Conservation (phyloP, 2,329 filamentous ascomycete genomes). For the Colletotrichum salicis region DNA sequence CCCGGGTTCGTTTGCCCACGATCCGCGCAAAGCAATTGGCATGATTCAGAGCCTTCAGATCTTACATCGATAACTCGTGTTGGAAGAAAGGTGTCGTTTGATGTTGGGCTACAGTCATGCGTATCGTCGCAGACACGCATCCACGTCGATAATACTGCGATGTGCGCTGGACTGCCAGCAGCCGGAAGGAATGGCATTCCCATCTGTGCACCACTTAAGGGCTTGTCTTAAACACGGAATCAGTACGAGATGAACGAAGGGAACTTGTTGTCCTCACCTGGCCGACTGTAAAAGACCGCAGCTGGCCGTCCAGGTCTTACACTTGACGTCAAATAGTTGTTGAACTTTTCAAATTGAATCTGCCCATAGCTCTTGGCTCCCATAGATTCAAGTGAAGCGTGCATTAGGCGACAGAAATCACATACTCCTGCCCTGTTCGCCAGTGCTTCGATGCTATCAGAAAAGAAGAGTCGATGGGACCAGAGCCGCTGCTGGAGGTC, state of each 20-base stretch:
- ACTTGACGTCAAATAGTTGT: not conserved
- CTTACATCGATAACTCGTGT: conserved; percentile 1
- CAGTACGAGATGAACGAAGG: not conserved
- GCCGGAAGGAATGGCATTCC: not conserved
- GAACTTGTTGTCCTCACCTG: not conserved
- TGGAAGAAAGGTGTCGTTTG: not conserved
- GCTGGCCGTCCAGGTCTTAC: not conserved
- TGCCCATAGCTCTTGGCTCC: not conserved
- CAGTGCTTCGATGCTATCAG: not conserved
- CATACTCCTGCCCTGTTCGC: not conserved
- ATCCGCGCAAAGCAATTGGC: not conserved
- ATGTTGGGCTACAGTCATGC: not conserved
- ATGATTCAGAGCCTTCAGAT: accelerated
- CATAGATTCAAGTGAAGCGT: not conserved
- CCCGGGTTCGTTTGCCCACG: not conserved
- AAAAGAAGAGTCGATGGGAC: not conserved
- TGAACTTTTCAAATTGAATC: not conserved
- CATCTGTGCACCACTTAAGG: not conserved
- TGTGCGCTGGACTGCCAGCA: not conserved
- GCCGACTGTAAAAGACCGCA: not conserved
- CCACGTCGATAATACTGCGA: not conserved
- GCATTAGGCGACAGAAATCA: not conserved
- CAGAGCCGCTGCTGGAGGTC: not conserved
- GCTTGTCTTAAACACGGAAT: not conserved
- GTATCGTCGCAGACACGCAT: not conserved